Evolutionary conservation across 495 filamentous ascomycete genomes (phyloP).

Genomic region (Lepraria neglecta): DNA sequence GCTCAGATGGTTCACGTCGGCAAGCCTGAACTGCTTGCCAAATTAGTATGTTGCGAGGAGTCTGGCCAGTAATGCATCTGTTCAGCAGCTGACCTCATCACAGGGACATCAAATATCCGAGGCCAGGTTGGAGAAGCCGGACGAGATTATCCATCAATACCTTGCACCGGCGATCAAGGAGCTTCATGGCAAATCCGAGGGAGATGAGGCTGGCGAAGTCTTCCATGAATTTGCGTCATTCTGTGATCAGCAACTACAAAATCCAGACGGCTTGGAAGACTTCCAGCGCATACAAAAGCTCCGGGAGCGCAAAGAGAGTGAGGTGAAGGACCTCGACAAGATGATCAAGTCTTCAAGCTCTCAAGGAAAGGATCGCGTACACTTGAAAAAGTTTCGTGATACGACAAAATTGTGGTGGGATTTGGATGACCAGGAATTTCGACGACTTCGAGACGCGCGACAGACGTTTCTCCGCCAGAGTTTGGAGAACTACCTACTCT

Average conservation of each 20-base stretch:
- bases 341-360: slow-evolving; percentile 44
- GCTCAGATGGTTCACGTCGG: slow-evolving; percentile 69
- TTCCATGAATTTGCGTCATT: slow-evolving; percentile 93
- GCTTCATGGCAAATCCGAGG: slow-evolving; percentile 59
- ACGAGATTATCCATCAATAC: slow-evolving; percentile 78
- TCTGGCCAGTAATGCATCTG: neutral
- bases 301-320: slow-evolving; percentile 70
- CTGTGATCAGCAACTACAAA: slow-evolving; percentile 87
- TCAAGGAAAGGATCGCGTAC: slow-evolving; percentile 47
- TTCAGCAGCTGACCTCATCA: slow-evolving; percentile 22
- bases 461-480: slow-evolving; percentile 77
- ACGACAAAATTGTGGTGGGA: slow-evolving; percentile 85
- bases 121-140: slow-evolving; percentile 86
- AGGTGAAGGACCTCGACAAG: slow-evolving; percentile 60
- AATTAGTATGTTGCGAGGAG: slow-evolving; percentile 51
- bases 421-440: slow-evolving; percentile 80
- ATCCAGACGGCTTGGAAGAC: slow-evolving; percentile 76
- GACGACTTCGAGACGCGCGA: slow-evolving; percentile 64
- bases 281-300: slow-evolving; percentile 73
- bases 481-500: slow-evolving; percentile 90
- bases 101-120: slow-evolving; percentile 81
- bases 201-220: slow-evolving; percentile 74
- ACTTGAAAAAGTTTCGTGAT: slow-evolving; percentile 38
- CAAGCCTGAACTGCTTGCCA: slow-evolving; percentile 74
- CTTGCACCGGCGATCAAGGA: slow-evolving; percentile 76